A percentile compares a stretch with the other conserved stretches of the same genome.
Evolutionary conservation across 140 eudicot genomes (phyloP).

Genomic region (Eryngium alpinum): DNA sequence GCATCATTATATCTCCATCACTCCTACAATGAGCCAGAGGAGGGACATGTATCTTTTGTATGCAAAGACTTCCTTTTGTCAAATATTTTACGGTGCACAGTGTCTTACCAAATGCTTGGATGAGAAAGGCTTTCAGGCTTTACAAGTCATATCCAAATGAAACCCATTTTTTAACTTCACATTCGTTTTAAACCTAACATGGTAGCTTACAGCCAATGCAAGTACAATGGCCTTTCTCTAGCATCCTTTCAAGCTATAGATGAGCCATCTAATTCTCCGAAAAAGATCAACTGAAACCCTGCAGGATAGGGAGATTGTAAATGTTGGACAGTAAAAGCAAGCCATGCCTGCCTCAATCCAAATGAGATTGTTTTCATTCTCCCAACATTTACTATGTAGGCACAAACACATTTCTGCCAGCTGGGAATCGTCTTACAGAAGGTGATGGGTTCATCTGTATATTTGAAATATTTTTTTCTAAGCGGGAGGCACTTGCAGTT

Average conservation of each 20-base stretch:
- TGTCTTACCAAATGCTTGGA: conserved; percentile 58
- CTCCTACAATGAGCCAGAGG: conserved; percentile 99
- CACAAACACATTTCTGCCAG: conserved; percentile 78
- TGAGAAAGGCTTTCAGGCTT: conserved; percentile 63
- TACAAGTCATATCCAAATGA: conserved; percentile 88
- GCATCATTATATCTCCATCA: conserved; percentile 84
- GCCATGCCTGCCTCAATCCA: conserved; percentile 87
- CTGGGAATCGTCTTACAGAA: conserved; percentile 92
- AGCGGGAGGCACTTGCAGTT: conserved; percentile 67
- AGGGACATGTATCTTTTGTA: conserved; percentile 88
- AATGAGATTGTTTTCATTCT: conserved; percentile 75
- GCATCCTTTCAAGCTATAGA: conserved; percentile 70
- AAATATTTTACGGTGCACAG: conserved; percentile 84
- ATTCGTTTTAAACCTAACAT: conserved; percentile 98
- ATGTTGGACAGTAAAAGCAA: conserved; percentile 85
- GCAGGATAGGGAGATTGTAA: conserved; percentile 79
- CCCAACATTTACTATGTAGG: conserved; percentile 63
- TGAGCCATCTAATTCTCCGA: too few relatives aligned
- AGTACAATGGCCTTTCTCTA: conserved; percentile 58
- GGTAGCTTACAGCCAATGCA: conserved; percentile 98
- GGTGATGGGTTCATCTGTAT: conserved; percentile 70
- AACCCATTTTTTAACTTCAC: conserved; percentile 92
- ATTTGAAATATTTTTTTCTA: conserved; percentile 62
- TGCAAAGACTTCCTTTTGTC: conserved; percentile 91
- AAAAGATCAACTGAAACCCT: too few relatives aligned